Evolutionary conservation across 2,329 filamentous ascomycete species (phyloP), one percentile per base, ranked within the genome.

Genomic region (Ophiocordyceps australis): DNA sequence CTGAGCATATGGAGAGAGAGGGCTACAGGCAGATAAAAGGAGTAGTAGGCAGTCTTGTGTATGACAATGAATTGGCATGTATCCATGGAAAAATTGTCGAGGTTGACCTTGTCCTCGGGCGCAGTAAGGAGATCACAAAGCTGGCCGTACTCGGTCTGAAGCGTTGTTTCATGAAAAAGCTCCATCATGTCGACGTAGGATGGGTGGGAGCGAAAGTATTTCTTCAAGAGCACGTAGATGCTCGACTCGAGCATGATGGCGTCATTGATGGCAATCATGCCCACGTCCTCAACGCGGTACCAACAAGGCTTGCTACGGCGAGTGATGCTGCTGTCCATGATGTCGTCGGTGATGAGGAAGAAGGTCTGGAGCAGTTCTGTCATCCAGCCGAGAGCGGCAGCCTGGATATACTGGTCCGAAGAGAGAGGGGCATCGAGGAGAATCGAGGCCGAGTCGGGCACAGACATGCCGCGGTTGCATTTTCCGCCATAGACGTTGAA

Each of bases 1-100:
- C 82, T 74, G 38, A 85, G 70, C 55, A 83, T 77, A 61, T 86
- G 64, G 41, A 98, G 65, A 5, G 89, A 81, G 23, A 98, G 69
- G 8, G 83, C 86, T 29, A 98, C 83, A 31, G 89, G 89, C 10
- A 98, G 76, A 60, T 95, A 95, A 67, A 98, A 98, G 46, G 79
- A 91, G 65, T 98, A 98, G 64, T 91, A 98, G 26, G 89, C 85
- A 14, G 89, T 98, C 73, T 98, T 98, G 74, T 92, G 95, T 56
- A 92, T 80, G 58, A 98, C 89, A 46, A 98, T 98, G 65, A 95
- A 98, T 42, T 65, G 74, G 64, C 93, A 93, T 65, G 93, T 98
- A 34, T 85, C 68, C 54, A 94, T 65, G 52, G 74, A 83, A 65
- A 98, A 98, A 62, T 93, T 93, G 65, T 80, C 64, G 35, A 98